A percentile compares a stretch with the other conserved stretches of the same genome.
phyloP scores from a whole-genome alignment of 495 filamentous ascomycete genomes.

The Aspergillus campestris region DNA sequence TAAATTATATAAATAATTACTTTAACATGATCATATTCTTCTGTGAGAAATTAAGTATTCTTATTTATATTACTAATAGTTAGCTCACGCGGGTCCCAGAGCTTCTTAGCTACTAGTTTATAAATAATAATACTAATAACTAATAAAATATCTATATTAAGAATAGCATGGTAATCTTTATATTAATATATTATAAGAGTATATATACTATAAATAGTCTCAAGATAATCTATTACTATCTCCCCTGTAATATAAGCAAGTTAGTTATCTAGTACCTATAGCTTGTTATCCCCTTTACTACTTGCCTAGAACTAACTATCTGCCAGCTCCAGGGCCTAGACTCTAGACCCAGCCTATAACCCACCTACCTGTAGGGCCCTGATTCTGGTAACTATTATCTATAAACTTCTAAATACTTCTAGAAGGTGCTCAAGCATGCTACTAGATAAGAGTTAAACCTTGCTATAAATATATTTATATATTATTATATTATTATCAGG shows the following conservation, averaged over 20 bases:
- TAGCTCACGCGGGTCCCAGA: constrained; percentile 18
- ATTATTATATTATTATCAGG: constrained; percentile 5
- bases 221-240: constrained; percentile 13
- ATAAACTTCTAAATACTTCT: not conserved
- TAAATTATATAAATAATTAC: too few species aligned
- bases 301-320: constrained; percentile 8
- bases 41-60: constrained; percentile 15
- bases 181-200: too few species aligned
- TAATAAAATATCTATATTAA: constrained; percentile 2
- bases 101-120: constrained; percentile 16
- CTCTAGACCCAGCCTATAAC: not conserved
- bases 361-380: not conserved
- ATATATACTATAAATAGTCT: constrained; percentile 1
- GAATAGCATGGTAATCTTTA: not conserved
- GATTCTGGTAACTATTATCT: not conserved
- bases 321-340: too few species aligned
- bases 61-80: constrained; percentile 16
- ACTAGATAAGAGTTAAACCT: not conserved
- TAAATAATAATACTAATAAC: constrained; percentile 8
- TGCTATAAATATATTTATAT: not conserved
- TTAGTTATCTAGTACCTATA: constrained; percentile 17
- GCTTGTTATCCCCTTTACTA: constrained; percentile 12
- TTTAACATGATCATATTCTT: too few species aligned
- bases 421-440: constrained; percentile 1
- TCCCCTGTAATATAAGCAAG: constrained; percentile 10